Conservation (phyloP, 257 asterid genomes). For the Ilex aquifolium region DNA sequence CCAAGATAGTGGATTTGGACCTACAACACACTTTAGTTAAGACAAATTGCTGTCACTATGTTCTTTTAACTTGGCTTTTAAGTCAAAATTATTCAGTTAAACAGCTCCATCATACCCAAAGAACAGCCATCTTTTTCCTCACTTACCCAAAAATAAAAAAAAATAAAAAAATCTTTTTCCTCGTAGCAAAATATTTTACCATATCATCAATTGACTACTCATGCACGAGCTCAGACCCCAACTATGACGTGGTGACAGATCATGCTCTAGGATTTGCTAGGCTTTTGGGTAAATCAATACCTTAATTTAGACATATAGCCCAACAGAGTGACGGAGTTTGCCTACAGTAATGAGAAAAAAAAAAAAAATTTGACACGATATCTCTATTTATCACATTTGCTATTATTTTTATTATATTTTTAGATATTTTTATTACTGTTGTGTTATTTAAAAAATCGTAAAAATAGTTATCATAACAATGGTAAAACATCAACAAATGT, state of each 20-base stretch:
- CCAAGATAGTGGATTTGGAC: slow-evolving; percentile 28
- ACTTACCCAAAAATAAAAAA: too few species aligned
- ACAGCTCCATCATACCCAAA: slow-evolving; percentile 18
- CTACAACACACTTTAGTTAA: slow-evolving; percentile 33
- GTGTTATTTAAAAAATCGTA: too few species aligned
- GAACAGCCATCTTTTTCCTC: neutral
- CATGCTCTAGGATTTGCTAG: neutral
- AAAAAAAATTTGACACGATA: too few species aligned
- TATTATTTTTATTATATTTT: too few species aligned
- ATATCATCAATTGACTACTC: slow-evolving; percentile 3
- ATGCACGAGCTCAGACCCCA: neutral
- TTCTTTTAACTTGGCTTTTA: slow-evolving; percentile 21
- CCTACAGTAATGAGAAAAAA: too few species aligned
- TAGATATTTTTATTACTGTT: too few species aligned
- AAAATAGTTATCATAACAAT: too few species aligned
- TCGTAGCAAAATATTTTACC: neutral
- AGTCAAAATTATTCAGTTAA: slow-evolving; percentile 49
- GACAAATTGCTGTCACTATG: slow-evolving; percentile 23
- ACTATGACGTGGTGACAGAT: neutral
- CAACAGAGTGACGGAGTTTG: neutral
- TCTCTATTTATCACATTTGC: too few species aligned
- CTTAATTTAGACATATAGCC: neutral
- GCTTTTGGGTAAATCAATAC: neutral
- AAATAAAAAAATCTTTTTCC: neutral
- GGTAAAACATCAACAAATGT: too few species aligned